Evolutionary conservation across 1,139 yeast species (phyloP).

Genomic region (Entelexis sorbosivorans): DNA sequence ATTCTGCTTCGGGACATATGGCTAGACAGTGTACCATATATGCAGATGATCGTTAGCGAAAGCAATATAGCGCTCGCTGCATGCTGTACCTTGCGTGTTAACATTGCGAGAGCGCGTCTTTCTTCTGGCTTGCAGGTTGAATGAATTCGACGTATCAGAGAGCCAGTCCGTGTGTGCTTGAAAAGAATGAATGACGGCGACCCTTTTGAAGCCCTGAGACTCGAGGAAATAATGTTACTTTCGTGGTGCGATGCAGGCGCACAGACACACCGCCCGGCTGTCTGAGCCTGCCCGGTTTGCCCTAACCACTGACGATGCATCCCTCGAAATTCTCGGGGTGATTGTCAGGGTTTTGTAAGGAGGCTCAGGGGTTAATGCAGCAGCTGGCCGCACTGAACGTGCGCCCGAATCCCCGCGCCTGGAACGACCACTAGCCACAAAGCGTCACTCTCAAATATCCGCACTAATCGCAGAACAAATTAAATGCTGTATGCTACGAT

Average conservation of each 20-base stretch:
- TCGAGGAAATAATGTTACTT: no score
- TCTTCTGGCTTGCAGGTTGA: not conserved
- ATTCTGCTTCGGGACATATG: not conserved
- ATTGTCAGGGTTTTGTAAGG: not conserved
- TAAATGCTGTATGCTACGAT: no score
- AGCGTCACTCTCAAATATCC: no score
- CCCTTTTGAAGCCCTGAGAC: not conserved
- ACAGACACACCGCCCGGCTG: not conserved
- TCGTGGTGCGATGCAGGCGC: not conserved
- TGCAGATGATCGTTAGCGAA: not conserved
- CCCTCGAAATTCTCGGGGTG: not conserved
- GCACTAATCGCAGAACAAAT: no score
- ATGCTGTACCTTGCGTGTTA: not conserved
- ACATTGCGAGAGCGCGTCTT: not conserved
- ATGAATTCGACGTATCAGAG: no score
- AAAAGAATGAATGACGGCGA: no score
- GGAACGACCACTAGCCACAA: no score
- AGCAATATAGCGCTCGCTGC: not conserved
- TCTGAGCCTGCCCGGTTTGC: not conserved
- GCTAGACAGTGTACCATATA: not conserved
- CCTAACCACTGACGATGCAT: constrained; percentile 4
- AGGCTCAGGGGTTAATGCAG: constrained; percentile 2
- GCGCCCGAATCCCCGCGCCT: no score
- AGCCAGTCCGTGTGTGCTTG: no score
- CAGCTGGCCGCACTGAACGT: not conserved